These are phyloP conservation scores for Physcomitrium patens DNA, from an alignment of 225 moss, liverwort and hornwort species.

Conservation along the genomic window DNA sequence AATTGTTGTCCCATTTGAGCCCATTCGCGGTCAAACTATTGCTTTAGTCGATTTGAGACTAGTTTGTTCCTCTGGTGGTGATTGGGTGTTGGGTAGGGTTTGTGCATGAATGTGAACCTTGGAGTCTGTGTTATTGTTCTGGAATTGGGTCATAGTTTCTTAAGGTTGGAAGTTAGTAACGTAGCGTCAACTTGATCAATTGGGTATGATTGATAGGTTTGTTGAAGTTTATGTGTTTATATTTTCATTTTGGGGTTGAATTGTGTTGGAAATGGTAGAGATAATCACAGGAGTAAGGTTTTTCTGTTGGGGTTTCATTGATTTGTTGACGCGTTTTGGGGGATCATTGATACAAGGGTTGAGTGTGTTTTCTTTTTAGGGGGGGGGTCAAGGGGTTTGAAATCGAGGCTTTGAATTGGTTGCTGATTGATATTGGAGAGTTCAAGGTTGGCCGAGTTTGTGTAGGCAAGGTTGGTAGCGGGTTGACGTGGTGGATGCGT, in stretches of 20 bases:
- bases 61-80: too few species aligned
- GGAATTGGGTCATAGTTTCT: neutral
- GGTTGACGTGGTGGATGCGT: neutral
- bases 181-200: neutral
- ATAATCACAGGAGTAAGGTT: too few species aligned
- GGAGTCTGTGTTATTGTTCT: neutral
- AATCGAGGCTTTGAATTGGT: slow-evolving; percentile 15
- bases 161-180: slow-evolving; percentile 23
- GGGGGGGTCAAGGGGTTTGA: slow-evolving; percentile 3
- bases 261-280: neutral
- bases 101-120: neutral
- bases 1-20: neutral
- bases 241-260: neutral
- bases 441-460: slow-evolving; percentile 1
- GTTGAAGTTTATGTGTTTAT: neutral
- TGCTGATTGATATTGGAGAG: slow-evolving; percentile 11
- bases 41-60: too few species aligned
- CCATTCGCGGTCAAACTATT: too few species aligned
- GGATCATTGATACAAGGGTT: neutral
- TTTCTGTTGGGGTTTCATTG: slow-evolving; percentile 8
- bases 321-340: neutral
- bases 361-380: neutral
- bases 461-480: neutral
- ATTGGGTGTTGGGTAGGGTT: neutral
- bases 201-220: neutral